Conservation (phyloP, 352 stramenopile genomes). For the Globisporangium iwayamae region DNA sequence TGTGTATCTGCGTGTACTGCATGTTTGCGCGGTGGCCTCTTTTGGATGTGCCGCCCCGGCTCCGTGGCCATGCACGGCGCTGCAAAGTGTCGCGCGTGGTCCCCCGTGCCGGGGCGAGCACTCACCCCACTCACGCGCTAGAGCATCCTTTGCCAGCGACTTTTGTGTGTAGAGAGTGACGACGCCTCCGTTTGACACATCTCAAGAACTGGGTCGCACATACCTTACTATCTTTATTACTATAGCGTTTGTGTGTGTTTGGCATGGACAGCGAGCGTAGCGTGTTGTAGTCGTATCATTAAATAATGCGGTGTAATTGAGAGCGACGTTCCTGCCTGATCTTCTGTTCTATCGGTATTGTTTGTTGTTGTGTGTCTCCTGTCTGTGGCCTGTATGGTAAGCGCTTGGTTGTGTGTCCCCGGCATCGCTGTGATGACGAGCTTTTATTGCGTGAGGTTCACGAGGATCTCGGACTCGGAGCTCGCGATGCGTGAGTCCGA, state of each 20-base stretch:
- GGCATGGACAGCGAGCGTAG: background rate
- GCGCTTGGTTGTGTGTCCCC: background rate
- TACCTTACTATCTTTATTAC: conserved; percentile 5
- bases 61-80: conserved; percentile 15
- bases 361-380: background rate
- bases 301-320: conserved; percentile 3
- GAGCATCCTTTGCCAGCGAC: conserved; percentile 31
- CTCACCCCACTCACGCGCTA: conserved; percentile 38
- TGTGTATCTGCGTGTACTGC: background rate
- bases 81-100: conserved; percentile 27
- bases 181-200: conserved; percentile 48
- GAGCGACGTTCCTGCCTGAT: background rate
- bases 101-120: conserved; percentile 22
- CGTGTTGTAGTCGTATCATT: conserved; percentile 1
- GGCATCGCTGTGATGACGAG: too few species aligned
- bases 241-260: background rate
- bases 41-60: conserved; percentile 11
- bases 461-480: conserved; percentile 28
- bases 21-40: conserved; percentile 8
- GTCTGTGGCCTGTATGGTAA: background rate
- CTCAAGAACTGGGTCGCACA: conserved; percentile 84
- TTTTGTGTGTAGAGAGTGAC: conserved; percentile 83
- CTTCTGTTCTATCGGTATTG: background rate
- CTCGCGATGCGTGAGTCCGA: conserved; percentile 32
- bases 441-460: conserved; percentile 30